A percentile compares a stretch with the other conserved stretches of the same genome.
Evolutionary conservation across 345 rosid species (phyloP).

Genomic region (Citropsis articulata): DNA sequence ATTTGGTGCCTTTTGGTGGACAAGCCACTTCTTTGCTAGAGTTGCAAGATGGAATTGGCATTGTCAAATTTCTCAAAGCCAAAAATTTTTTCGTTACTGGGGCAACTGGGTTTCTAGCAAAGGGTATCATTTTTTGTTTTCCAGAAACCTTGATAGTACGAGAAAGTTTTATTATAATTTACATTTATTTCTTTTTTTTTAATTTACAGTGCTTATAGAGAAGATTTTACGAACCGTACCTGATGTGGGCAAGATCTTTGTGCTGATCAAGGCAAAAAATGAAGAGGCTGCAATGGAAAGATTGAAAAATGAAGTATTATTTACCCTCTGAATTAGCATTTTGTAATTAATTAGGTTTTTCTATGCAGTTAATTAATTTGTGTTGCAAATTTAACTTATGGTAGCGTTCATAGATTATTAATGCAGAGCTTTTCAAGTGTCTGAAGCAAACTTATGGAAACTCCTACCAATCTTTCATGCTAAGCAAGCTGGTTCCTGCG

Average conservation of each 20-base stretch:
- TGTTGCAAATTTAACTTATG: constrained; percentile 18
- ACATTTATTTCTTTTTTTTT: neutral
- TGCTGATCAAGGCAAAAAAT: constrained; percentile 72
- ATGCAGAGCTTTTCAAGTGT: constrained; percentile 76
- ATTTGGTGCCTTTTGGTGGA: constrained; percentile 49
- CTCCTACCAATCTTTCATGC: constrained; percentile 72
- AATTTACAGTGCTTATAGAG: constrained; percentile 68
- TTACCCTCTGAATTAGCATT: neutral
- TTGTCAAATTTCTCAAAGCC: constrained; percentile 73
- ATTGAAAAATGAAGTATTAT: constrained; percentile 65
- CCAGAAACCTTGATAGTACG: neutral
- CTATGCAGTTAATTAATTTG: neutral
- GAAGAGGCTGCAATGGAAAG: constrained; percentile 75
- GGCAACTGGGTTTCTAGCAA: constrained; percentile 91
- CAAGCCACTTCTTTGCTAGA: constrained; percentile 44
- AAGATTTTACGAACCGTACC: constrained; percentile 82
- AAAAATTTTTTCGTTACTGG: constrained; percentile 19
- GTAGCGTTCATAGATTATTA: constrained; percentile 48
- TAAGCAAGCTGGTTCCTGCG: constrained; percentile 80
- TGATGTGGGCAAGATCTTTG: constrained; percentile 80
- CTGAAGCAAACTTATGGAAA: constrained; percentile 69
- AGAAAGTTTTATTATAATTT: neutral
- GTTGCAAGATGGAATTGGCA: constrained; percentile 79
- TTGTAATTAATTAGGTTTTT: neutral
- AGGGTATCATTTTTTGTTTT: constrained; percentile 36